Evolutionary conservation across 192 early-diverging fungal genomes (phyloP).

Genomic region (Cladochytrium replicatum): DNA sequence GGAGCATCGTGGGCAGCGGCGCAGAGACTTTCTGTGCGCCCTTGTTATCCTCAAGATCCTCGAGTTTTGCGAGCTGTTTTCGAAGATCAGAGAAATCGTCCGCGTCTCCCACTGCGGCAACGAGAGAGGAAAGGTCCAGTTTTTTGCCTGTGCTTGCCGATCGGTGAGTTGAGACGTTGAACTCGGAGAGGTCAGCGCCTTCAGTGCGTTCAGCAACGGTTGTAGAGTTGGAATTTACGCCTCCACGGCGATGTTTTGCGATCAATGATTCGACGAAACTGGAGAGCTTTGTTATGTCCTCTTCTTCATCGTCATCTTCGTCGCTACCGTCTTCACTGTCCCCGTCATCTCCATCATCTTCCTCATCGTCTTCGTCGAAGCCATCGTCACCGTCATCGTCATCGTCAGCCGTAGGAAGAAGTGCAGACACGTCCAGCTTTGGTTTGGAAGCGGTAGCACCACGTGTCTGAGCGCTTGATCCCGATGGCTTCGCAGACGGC

Average conservation of each 20-base stretch:
- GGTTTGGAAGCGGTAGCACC: neutral
- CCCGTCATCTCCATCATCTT: conserved; percentile 6
- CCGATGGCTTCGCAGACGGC: neutral
- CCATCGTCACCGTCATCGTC: neutral
- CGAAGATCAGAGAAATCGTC: conserved; percentile 54
- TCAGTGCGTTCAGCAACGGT: conserved; percentile 55
- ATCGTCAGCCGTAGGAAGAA: conserved; percentile 13
- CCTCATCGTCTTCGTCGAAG: conserved; percentile 2
- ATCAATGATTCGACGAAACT: conserved; percentile 49
- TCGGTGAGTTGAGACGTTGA: conserved; percentile 40
- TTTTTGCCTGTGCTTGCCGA: conserved; percentile 37
- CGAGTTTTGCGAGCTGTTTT: conserved; percentile 48
- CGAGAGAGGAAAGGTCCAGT: conserved; percentile 63
- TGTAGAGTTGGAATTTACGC: conserved; percentile 24
- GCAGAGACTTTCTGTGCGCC: conserved; percentile 47
- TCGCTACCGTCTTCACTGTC: conserved; percentile 10
- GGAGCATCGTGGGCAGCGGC: conserved; percentile 70
- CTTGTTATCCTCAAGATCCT: conserved; percentile 34
- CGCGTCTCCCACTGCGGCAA: conserved; percentile 55
- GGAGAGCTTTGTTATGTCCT: conserved; percentile 6
- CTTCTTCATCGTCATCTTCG: conserved; percentile 16
- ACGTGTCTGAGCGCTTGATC: conserved; percentile 4
- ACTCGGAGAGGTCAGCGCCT: conserved; percentile 64
- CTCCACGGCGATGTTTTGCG: conserved; percentile 36
- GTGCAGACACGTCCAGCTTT: conserved; percentile 4